These are phyloP conservation scores for Fusarium drepaniforme DNA, from an alignment of 2,329 filamentous ascomycete genomes.

Conservation along the genomic window DNA sequence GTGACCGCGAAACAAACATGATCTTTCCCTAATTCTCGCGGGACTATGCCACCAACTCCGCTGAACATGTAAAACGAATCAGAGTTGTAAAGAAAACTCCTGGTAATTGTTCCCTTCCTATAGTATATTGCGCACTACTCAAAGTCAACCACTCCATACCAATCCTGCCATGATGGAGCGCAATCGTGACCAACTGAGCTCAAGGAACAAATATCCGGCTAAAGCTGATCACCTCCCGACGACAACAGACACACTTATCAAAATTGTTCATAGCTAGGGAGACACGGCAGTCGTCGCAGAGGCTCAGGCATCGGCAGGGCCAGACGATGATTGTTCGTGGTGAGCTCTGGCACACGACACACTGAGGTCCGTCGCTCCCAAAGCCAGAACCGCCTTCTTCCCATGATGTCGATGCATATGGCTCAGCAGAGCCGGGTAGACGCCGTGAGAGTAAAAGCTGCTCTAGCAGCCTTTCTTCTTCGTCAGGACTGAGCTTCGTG, in stretches of 20 bases:
- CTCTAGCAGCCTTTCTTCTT: constrained; percentile 72
- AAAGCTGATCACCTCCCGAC: constrained; percentile 89
- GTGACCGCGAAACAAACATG: constrained; percentile 9
- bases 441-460: constrained; percentile 69
- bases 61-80: constrained; percentile 16
- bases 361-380: constrained; percentile 80
- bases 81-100: constrained; percentile 44
- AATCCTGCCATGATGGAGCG: neutral
- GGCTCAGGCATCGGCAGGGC: constrained; percentile 93
- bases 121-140: neutral
- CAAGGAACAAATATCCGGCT: constrained; percentile 88
- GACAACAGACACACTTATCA: constrained; percentile 94
- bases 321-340: constrained; percentile 92
- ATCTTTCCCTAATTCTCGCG: constrained; percentile 8
- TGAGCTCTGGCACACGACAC: constrained; percentile 92
- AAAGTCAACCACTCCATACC: neutral
- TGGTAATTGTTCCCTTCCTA: constrained; percentile 6
- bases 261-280: constrained; percentile 98
- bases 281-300: constrained; percentile 95
- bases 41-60: constrained; percentile 26
- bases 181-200: neutral
- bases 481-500: constrained; percentile 64
- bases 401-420: constrained; percentile 62
- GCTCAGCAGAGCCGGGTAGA: constrained; percentile 31
- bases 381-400: constrained; percentile 79